Conservation (phyloP, 176 grass and related monocot species). For the Oryza meridionalis region DNA sequence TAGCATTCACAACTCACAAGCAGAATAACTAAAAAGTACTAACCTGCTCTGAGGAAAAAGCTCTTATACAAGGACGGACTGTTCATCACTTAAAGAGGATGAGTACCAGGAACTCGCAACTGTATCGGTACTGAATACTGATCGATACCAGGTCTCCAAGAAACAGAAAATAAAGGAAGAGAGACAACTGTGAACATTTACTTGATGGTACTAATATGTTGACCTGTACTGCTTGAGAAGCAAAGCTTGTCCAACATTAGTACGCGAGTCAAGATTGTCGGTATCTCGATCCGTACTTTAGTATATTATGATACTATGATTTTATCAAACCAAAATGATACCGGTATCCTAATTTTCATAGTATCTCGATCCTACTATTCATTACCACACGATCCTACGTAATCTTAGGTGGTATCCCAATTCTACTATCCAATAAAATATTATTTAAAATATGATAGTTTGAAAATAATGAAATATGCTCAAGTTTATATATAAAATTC, state of each 20-base stretch:
- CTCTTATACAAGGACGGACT: not conserved
- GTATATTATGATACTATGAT: too few species aligned
- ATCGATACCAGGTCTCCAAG: not conserved
- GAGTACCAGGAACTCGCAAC: not conserved
- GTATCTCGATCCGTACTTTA: too few species aligned
- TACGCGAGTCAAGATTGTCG: too few species aligned
- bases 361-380: too few species aligned
- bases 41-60: not conserved
- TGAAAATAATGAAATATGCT: too few species aligned
- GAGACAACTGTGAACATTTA: not conserved
- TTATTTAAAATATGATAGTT: too few species aligned
- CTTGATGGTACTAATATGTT: not conserved
- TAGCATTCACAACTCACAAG: not conserved
- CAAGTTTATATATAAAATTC: too few species aligned
- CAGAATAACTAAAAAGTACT: slow-evolving; percentile 5
- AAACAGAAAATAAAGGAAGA: not conserved
- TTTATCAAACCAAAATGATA: too few species aligned
- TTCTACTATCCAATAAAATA: too few species aligned
- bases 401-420: too few species aligned
- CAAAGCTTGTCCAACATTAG: not conserved
- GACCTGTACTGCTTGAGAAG: not conserved
- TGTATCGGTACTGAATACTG: not conserved
- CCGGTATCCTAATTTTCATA: too few species aligned
- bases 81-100: not conserved
- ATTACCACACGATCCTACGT: too few species aligned